A percentile compares a stretch with the other conserved stretches of the same genome.
These are phyloP conservation scores for Adiantum capillusveneris DNA, from an alignment of 75 land plant species.

Conservation along the genomic window DNA sequence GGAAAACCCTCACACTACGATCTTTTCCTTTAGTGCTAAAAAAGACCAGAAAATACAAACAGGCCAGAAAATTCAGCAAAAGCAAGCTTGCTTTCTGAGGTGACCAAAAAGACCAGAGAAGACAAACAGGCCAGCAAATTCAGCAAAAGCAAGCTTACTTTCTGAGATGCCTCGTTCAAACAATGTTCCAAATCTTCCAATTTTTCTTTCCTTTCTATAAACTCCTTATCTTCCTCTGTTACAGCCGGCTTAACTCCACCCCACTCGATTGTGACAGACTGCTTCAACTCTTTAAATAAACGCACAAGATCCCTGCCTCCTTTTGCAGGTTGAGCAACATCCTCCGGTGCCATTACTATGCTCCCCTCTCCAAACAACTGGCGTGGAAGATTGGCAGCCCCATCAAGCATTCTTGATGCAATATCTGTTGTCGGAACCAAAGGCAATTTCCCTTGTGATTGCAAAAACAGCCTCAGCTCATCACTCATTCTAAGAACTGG, in stretches of 20 bases:
- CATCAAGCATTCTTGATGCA: conserved; percentile 87
- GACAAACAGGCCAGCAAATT: no score
- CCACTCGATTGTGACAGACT: conserved; percentile 90
- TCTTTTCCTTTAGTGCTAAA: no score
- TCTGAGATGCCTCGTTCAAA: conserved; percentile 66
- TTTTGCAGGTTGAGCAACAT: conserved; percentile 73
- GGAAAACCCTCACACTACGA: no score
- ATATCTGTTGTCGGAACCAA: conserved; percentile 57
- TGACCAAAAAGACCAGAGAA: no score
- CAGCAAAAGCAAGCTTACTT: no score
- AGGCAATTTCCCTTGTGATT: conserved; percentile 60
- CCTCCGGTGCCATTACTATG: conserved; percentile 30
- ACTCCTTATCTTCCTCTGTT: conserved; percentile 82
- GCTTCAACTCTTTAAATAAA: conserved; percentile 82
- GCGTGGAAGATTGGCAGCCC: conserved; percentile 63
- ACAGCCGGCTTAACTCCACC: conserved; percentile 51
- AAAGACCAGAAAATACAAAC: no score
- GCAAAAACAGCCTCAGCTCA: conserved; percentile 62
- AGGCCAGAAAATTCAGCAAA: no score
- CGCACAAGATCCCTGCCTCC: conserved; percentile 73
- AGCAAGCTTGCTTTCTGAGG: no score
- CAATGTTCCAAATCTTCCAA: conserved; percentile 67
- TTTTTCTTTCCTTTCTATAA: conserved; percentile 79
- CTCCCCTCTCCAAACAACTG: conserved; percentile 58
- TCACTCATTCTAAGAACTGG: conserved; percentile 67